Conservation (phyloP, 306 rosid species). For the Betula pendula region DNA sequence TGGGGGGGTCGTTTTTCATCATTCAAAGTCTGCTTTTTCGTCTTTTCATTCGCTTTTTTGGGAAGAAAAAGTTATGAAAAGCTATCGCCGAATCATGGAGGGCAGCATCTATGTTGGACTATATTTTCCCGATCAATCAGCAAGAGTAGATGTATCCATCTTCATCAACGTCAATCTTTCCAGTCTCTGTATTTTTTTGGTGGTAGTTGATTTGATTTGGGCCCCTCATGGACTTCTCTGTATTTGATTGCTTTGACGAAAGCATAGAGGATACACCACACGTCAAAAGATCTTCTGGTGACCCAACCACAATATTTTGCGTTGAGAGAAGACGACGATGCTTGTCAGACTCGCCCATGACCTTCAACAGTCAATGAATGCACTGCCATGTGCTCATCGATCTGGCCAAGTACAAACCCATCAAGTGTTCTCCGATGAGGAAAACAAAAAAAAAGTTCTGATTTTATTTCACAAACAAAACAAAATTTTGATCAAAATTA, state of each 20-base stretch:
- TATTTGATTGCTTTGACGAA: background rate
- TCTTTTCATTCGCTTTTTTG: constrained; percentile 1
- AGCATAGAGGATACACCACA: no score
- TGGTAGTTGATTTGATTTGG: background rate
- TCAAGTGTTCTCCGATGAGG: no score
- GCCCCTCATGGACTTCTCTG: background rate
- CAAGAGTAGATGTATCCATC: background rate
- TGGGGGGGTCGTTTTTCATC: background rate
- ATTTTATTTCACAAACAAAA: no score
- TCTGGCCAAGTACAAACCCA: no score
- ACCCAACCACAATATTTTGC: background rate
- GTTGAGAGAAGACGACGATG: no score
- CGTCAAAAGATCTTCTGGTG: constrained; percentile 7
- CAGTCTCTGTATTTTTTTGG: constrained; percentile 19
- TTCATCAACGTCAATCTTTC: constrained; percentile 5
- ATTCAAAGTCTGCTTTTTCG: background rate
- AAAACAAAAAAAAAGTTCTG: no score
- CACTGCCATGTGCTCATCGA: no score
- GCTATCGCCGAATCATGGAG: constrained; percentile 17
- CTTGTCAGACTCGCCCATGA: background rate
- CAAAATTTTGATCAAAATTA: no score
- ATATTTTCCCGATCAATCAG: background rate
- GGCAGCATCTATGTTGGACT: constrained; percentile 10
- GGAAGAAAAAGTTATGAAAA: constrained; percentile 17
- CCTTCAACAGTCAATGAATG: no score